phyloP scores from a whole-genome alignment of 306 rosid genomes.

The Sophora flavescens region DNA sequence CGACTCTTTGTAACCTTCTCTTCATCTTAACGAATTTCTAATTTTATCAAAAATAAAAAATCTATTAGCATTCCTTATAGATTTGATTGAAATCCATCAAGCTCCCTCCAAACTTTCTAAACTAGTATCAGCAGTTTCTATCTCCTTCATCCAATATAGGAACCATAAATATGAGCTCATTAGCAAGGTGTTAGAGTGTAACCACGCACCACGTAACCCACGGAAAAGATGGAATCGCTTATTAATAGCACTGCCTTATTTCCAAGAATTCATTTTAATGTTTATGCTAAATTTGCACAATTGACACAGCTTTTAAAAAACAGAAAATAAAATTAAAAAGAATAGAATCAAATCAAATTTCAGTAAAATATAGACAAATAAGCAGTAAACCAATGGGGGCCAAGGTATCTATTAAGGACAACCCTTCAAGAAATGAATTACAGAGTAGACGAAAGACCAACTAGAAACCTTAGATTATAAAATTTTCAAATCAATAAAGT shows the following conservation, averaged over 20 bases:
- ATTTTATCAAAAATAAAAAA: not conserved
- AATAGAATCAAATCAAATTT: conserved; percentile 12
- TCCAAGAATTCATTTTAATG: conserved; percentile 5
- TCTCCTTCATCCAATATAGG: conserved; percentile 1
- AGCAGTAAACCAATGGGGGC: conserved; percentile 4
- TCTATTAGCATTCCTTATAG: conserved; percentile 19
- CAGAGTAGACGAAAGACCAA: conserved; percentile 1
- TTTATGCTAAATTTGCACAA: not conserved
- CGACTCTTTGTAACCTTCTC: no score
- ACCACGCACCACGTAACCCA: no score
- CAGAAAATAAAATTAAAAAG: conserved; percentile 10
- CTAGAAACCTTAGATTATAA: conserved; percentile 11
- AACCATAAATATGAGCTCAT: conserved; percentile 28
- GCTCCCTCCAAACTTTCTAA: conserved; percentile 25
- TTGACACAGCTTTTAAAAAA: not conserved
- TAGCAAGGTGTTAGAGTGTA: not conserved
- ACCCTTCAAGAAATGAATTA: not conserved
- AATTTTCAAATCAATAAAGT: not conserved
- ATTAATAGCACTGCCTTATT: conserved; percentile 12
- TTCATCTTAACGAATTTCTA: no score
- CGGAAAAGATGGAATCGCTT: conserved; percentile 6
- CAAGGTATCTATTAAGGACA: not conserved
- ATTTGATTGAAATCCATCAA: conserved; percentile 12
- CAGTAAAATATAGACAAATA: conserved; percentile 6
- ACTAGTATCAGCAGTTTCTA: conserved; percentile 17